These are phyloP conservation scores for Yamadazyma takamatsuzukensis DNA, from an alignment of 805 yeast genomes.

Conservation along the genomic window DNA sequence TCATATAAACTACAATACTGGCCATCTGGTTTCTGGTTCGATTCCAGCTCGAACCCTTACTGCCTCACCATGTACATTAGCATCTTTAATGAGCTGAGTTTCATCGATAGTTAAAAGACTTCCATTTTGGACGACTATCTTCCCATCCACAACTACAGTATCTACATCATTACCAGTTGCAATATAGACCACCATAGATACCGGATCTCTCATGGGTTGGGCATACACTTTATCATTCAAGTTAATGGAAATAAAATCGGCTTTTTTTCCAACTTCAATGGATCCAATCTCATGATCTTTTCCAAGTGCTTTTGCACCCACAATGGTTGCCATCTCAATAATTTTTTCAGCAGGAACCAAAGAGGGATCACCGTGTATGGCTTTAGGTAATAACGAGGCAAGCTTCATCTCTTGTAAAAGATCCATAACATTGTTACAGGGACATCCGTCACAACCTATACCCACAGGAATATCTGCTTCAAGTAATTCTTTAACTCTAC, in stretches of 20 bases:
- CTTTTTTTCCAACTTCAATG: constrained; percentile 18
- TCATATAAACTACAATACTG: no score
- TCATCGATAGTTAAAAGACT: constrained; percentile 5
- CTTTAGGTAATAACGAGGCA: constrained; percentile 17
- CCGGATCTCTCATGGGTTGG: constrained; percentile 19
- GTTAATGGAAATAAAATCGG: constrained; percentile 18
- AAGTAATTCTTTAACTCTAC: constrained; percentile 14
- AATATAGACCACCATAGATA: constrained; percentile 19
- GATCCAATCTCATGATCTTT: constrained; percentile 16
- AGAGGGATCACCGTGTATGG: constrained; percentile 16
- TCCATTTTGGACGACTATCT: constrained; percentile 2
- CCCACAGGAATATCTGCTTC: constrained; percentile 14
- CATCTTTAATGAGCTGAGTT: constrained; percentile 5
- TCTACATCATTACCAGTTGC: constrained; percentile 19
- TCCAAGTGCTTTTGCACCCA: constrained; percentile 19
- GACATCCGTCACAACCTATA: constrained; percentile 19
- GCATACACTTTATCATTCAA: constrained; percentile 16
- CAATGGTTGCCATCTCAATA: constrained; percentile 17
- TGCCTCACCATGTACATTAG: constrained; percentile 6
- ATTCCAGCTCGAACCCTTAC: constrained; percentile 3
- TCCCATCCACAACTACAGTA: constrained; percentile 7
- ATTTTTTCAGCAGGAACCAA: constrained; percentile 11
- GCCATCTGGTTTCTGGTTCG: constrained; percentile 2
- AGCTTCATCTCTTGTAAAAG: constrained; percentile 18
- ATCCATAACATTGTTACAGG: constrained; percentile 18